Evolutionary conservation across 495 filamentous ascomycete species (phyloP).

Genomic region (Talaromyces adpressus): DNA sequence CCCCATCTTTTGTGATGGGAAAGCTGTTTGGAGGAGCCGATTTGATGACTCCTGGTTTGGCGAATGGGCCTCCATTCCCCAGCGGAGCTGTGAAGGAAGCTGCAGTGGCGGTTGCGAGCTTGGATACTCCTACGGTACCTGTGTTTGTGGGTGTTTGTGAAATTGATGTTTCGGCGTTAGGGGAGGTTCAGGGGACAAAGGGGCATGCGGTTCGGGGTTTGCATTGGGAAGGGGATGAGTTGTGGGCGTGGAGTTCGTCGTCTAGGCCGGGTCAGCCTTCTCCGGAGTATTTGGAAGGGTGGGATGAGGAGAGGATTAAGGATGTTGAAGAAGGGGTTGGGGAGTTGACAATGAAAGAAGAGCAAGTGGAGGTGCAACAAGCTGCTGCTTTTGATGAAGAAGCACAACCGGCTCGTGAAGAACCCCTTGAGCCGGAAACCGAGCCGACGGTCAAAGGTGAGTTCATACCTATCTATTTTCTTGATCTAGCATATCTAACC

Average conservation of each 20-base stretch:
- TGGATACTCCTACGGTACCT: constrained; percentile 54
- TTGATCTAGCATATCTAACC: background rate
- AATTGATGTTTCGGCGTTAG: constrained; percentile 54
- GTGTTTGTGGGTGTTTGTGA: constrained; percentile 60
- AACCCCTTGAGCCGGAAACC: constrained; percentile 30
- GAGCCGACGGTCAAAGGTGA: constrained; percentile 52
- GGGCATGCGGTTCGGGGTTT: constrained; percentile 61
- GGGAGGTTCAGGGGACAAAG: constrained; percentile 55
- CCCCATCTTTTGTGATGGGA: constrained; percentile 52
- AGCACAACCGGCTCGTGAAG: constrained; percentile 10
- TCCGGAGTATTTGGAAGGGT: constrained; percentile 43
- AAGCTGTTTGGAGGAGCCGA: constrained; percentile 62
- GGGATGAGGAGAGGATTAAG: constrained; percentile 27
- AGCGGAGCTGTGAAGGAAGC: constrained; percentile 51
- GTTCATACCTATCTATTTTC: background rate
- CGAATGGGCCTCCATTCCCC: constrained; percentile 64
- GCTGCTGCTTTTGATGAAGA: constrained; percentile 29
- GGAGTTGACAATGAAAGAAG: constrained; percentile 23
- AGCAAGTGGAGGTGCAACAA: constrained; percentile 31
- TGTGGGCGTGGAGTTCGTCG: constrained; percentile 57
- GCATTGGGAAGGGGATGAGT: constrained; percentile 70
- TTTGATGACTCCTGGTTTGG: constrained; percentile 69
- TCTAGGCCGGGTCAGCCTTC: constrained; percentile 45
- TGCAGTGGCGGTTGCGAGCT: constrained; percentile 59
- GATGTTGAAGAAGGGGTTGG: constrained; percentile 14